Base-by-base conservation (phyloP, 2,329 filamentous ascomycete genomes). In the Beauveria bassiana region DNA sequence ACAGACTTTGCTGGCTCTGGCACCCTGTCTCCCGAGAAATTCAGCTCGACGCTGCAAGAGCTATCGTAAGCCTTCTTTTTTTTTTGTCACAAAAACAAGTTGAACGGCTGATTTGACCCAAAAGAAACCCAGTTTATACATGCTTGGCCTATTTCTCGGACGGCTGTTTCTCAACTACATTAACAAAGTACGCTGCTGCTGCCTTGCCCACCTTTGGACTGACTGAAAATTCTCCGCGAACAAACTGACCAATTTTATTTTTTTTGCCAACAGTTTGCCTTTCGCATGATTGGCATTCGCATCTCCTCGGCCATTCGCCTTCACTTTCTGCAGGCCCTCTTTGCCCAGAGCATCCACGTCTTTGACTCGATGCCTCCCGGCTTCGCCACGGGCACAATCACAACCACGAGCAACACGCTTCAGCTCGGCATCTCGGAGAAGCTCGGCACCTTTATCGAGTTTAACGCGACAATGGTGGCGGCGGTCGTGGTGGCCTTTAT, bases 101-200 rank as follows among this genome's bases (percentile, higher is more conserved):
- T 1, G 18, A 18, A 28, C 22, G 12, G 34, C 10, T 8, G 31
- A 6, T 26, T 51, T 53, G 14, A 62, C 66, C 68, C 45, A 67
- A 56, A 8, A 12, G 12, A 38, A 6, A 7, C 28, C 22, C 63
- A 85, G 82, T 1, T 74, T 92, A 0, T 90, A 86, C 71, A 85
- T 91, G 67, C 81, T 91, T 60, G 84, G 85, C 61, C 76, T 92
- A 7, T 92, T 91, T 70, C 72, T 91, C 46, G 87, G 76, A 16
- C 84, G 87, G 53, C 86, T 89, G 65, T 69, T 75, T 20, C 74
- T 89, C 46, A 83, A 82, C 63, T 91, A 90, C 64, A 74, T 86
- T 63, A 81, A 81, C 65, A 84, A 83, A 71, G 79, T 79, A 66
- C 42, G 40, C 47, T 2, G 22, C 22, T 10, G 18, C 40, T 24